Evolutionary conservation across 768 basidiomycete species (phyloP).

Genomic region (Leucosporidium scottii): DNA sequence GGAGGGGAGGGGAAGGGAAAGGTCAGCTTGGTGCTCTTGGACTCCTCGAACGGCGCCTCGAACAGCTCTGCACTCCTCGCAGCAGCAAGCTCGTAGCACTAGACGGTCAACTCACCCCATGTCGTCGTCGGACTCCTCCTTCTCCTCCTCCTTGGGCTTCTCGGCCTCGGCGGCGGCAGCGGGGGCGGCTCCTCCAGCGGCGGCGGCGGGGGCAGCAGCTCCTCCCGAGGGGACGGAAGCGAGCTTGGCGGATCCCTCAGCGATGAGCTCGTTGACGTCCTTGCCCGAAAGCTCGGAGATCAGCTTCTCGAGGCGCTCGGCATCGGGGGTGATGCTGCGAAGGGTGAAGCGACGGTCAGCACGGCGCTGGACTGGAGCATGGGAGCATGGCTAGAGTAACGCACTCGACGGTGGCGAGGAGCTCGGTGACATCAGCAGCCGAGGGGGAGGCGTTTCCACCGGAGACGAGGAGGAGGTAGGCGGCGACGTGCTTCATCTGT

Average conservation of each 20-base stretch:
- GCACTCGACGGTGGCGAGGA: conserved; percentile 65
- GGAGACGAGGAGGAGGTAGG: conserved; percentile 87
- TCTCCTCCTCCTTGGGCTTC: conserved; percentile 57
- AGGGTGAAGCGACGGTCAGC: background rate
- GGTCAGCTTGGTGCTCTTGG: background rate
- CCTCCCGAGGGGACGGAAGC: conserved; percentile 97
- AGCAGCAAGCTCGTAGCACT: background rate
- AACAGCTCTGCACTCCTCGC: background rate
- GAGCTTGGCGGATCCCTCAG: conserved; percentile 85
- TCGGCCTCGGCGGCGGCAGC: conserved; percentile 70
- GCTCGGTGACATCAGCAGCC: conserved; percentile 76
- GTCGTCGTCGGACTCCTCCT: conserved; percentile 37
- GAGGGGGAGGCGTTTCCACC: conserved; percentile 86
- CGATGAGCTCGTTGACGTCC: conserved; percentile 81
- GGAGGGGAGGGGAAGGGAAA: background rate
- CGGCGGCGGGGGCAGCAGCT: conserved; percentile 47
- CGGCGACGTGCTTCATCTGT: conserved; percentile 23
- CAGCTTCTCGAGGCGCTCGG: conserved; percentile 69
- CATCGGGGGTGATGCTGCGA: conserved; percentile 71
- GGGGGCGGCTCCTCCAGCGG: conserved; percentile 55
- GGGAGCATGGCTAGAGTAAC: conserved; percentile 2
- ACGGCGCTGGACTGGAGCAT: background rate
- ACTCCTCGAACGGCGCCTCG: background rate
- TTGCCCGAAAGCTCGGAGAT: conserved; percentile 87
- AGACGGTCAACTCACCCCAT: conserved; percentile 29